Percentiles rank a stretch among this genome's conserved stretches.
These are phyloP conservation scores for Begonia fuchsioides DNA, from an alignment of 306 rosid species.

Conservation along the genomic window DNA sequence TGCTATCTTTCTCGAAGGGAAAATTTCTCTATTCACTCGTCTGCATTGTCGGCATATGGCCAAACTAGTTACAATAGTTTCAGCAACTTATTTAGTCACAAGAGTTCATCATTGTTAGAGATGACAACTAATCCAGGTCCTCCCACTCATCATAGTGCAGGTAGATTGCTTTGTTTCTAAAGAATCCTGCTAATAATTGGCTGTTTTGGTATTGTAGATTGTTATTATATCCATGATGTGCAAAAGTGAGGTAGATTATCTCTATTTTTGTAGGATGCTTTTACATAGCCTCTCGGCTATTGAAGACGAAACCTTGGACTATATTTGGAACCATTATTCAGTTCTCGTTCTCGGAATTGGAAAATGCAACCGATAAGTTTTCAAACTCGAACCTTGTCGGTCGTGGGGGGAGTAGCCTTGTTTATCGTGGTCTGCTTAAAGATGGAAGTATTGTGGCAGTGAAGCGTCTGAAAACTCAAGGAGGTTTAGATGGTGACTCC, in stretches of 20 bases:
- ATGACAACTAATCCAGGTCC: constrained; percentile 24
- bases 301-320: constrained; percentile 36
- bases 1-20: constrained; percentile 45
- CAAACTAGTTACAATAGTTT: constrained; percentile 55
- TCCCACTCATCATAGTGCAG: constrained; percentile 32
- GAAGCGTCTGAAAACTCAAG: constrained; percentile 55
- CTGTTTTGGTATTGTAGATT: too few species aligned
- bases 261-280: constrained; percentile 45
- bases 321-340: constrained; percentile 54
- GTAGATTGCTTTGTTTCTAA: constrained; percentile 13
- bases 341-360: constrained; percentile 65
- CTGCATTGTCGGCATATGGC: constrained; percentile 41
- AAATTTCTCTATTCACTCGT: constrained; percentile 26
- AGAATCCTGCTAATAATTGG: too few species aligned
- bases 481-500: constrained; percentile 48
- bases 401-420: constrained; percentile 84
- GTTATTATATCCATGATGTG: too few species aligned
- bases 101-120: constrained; percentile 32
- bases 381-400: constrained; percentile 71
- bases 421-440: constrained; percentile 62
- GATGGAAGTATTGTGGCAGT: constrained; percentile 63
- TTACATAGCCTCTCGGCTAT: constrained; percentile 39
- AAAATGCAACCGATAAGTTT: constrained; percentile 65
- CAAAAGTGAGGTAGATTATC: too few species aligned
- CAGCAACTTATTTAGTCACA: constrained; percentile 46